Evolutionary conservation across 2,329 filamentous ascomycete genomes (phyloP).

Genomic region (Podosphaera aphanis): DNA sequence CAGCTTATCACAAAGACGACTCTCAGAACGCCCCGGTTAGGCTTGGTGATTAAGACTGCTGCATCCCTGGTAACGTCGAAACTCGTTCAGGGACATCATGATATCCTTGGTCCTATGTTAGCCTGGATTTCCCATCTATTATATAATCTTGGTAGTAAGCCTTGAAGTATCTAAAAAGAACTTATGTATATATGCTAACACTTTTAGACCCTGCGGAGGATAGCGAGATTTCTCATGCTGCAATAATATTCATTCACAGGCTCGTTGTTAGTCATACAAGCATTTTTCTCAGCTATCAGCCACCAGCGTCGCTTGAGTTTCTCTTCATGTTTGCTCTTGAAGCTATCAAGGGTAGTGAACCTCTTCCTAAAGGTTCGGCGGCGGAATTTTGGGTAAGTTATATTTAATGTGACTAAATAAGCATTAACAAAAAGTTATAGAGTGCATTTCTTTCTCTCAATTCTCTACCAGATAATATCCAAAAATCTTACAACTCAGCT

Average conservation of each 20-base stretch:
- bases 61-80: constrained; percentile 9
- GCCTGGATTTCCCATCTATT: constrained; percentile 40
- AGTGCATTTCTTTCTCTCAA: constrained; percentile 27
- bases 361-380: constrained; percentile 50
- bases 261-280: constrained; percentile 35
- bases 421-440: constrained; percentile 16
- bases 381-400: constrained; percentile 47
- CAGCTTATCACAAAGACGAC: constrained; percentile 38
- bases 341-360: constrained; percentile 46
- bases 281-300: constrained; percentile 35
- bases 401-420: neutral
- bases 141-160: constrained; percentile 33
- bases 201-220: constrained; percentile 33
- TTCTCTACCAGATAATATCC: constrained; percentile 11
- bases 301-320: constrained; percentile 32
- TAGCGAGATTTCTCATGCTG: constrained; percentile 47
- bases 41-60: constrained; percentile 13
- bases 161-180: neutral
- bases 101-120: constrained; percentile 28
- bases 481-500: constrained; percentile 16
- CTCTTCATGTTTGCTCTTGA: constrained; percentile 51
- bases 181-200: constrained; percentile 3
- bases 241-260: constrained; percentile 46
- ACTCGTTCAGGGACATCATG: constrained; percentile 22
- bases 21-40: constrained; percentile 39